phyloP scores from a whole-genome alignment of 768 basidiomycete genomes.

The Kwoniella sp. region DNA sequence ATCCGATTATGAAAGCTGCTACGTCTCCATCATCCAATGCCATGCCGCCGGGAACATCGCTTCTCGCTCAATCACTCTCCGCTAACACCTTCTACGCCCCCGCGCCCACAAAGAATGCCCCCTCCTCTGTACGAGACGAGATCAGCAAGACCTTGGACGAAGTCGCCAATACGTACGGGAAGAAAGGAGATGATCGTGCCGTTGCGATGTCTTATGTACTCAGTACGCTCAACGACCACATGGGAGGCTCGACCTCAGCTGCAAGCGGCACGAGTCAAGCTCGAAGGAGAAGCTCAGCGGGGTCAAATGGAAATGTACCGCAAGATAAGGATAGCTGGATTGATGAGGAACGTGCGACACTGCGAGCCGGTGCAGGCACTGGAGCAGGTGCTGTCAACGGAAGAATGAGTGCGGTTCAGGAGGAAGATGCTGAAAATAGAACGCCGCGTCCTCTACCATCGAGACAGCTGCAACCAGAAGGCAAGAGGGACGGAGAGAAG shows the following conservation, averaged over 20 bases:
- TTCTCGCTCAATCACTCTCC: slow-evolving; percentile 45
- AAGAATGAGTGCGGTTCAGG: slow-evolving; percentile 28
- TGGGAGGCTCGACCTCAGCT: slow-evolving; percentile 15
- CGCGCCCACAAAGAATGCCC: slow-evolving; percentile 1
- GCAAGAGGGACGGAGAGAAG: slow-evolving; percentile 20
- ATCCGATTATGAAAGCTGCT: slow-evolving; percentile 31
- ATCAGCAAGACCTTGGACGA: slow-evolving; percentile 28
- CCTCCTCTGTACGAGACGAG: slow-evolving; percentile 21
- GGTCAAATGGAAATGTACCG: slow-evolving; percentile 13
- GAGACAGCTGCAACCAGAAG: slow-evolving; percentile 24
- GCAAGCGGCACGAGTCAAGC: not conserved
- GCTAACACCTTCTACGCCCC: slow-evolving; percentile 39
- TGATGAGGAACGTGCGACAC: slow-evolving; percentile 31
- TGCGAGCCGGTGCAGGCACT: not conserved
- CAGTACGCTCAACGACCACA: slow-evolving; percentile 29
- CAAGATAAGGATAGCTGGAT: slow-evolving; percentile 50
- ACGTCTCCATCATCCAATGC: slow-evolving; percentile 16
- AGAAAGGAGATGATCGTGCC: slow-evolving; percentile 32
- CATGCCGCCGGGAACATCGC: slow-evolving; percentile 21
- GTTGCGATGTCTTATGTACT: slow-evolving; percentile 44
- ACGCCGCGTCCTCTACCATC: slow-evolving; percentile 35
- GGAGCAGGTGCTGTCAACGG: not conserved
- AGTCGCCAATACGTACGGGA: slow-evolving; percentile 24
- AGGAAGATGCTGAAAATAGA: slow-evolving; percentile 22
- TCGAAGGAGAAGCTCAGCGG: slow-evolving; percentile 16